phyloP scores from a whole-genome alignment of 2,329 filamentous ascomycete species.

The Pseudocercospora ulei region DNA sequence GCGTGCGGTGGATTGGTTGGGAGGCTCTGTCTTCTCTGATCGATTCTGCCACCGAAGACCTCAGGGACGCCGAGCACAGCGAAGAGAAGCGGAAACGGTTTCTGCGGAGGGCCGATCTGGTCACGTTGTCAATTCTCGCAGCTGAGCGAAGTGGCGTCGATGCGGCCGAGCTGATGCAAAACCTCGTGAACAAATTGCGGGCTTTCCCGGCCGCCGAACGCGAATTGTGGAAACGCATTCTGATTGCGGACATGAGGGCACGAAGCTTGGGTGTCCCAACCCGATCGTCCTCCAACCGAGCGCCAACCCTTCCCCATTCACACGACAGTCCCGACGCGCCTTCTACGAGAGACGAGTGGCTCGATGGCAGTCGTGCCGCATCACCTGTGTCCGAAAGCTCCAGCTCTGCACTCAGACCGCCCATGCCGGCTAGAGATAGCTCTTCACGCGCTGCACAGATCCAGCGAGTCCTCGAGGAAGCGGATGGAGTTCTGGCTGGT shows the following conservation, averaged over 20 bases:
- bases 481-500: slow-evolving; percentile 16
- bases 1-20: slow-evolving; percentile 24
- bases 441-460: slow-evolving; percentile 43
- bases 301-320: not conserved
- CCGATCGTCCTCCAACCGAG: not conserved
- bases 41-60: slow-evolving; percentile 24
- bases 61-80: slow-evolving; percentile 15
- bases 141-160: slow-evolving; percentile 17
- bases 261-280: too few species aligned
- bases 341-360: not conserved
- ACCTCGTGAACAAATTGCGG: slow-evolving; percentile 23
- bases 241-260: slow-evolving; percentile 16
- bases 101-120: slow-evolving; percentile 13
- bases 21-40: slow-evolving; percentile 24
- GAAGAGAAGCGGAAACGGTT: slow-evolving; percentile 15
- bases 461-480: slow-evolving; percentile 42
- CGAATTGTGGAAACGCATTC: slow-evolving; percentile 25
- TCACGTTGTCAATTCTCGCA: slow-evolving; percentile 23
- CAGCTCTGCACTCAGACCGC: slow-evolving; percentile 32
- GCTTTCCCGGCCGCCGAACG: slow-evolving; percentile 21
- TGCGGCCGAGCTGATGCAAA: slow-evolving; percentile 22
- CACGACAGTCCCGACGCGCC: too few species aligned
- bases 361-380: not conserved
- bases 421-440: slow-evolving; percentile 41
- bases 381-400: slow-evolving; percentile 7